A percentile compares a stretch with the other conserved stretches of the same genome.
These are phyloP conservation scores for Lasiodiplodia theobromae DNA, from an alignment of 2,329 filamentous ascomycete genomes.

Conservation along the genomic window DNA sequence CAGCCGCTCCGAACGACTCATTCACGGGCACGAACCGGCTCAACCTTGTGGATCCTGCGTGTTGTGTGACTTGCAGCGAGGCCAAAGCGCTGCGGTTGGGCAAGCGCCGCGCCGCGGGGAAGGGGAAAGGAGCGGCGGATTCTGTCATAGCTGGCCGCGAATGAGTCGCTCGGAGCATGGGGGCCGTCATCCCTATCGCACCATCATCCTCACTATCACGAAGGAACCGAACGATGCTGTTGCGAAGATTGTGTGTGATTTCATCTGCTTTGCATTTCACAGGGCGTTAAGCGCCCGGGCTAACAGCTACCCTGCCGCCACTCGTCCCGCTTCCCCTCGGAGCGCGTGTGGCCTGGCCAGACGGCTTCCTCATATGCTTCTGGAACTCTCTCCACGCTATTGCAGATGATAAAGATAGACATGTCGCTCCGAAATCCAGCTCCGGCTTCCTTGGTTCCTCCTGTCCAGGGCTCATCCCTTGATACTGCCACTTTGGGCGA, in stretches of 20 bases:
- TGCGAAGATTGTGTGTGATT: conserved; percentile 18
- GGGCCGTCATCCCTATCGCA: conserved; percentile 6
- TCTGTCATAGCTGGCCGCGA: conserved; percentile 10
- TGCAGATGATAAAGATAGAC: conserved; percentile 7
- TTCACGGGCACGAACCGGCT: conserved; percentile 7
- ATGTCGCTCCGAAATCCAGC: conserved; percentile 14
- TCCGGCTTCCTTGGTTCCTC: not conserved
- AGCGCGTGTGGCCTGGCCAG: not conserved
- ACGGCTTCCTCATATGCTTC: conserved; percentile 18
- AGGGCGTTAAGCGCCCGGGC: conserved; percentile 26
- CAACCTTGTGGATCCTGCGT: conserved; percentile 21
- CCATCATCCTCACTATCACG: conserved; percentile 2
- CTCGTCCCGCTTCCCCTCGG: conserved; percentile 28
- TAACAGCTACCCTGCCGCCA: conserved; percentile 17
- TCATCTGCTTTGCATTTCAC: conserved; percentile 26
- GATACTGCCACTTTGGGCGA: conserved; percentile 8
- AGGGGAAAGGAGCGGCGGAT: conserved; percentile 6
- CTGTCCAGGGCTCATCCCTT: conserved; percentile 9
- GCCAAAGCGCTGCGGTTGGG: conserved; percentile 27
- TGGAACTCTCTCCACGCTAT: conserved; percentile 23
- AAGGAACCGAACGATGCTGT: conserved; percentile 22
- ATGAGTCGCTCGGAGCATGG: not conserved
- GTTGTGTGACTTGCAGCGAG: conserved; percentile 26
- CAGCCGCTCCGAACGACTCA: not conserved
- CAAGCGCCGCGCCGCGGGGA: conserved; percentile 22